Conservation (phyloP, 768 basidiomycete genomes). For the Amanita molliuscula region DNA sequence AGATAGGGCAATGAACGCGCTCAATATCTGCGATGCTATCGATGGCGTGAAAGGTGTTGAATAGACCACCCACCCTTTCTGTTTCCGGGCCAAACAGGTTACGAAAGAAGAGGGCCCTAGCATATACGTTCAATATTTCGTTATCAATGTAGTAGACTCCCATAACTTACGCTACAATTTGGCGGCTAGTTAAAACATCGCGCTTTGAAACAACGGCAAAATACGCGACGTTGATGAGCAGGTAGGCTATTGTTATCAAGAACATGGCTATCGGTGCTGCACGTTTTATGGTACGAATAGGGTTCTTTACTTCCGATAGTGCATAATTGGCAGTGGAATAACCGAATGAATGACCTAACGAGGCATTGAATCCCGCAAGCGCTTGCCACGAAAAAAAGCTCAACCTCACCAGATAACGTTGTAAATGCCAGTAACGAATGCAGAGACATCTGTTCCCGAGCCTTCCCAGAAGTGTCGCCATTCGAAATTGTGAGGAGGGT, state of each 20-base stretch:
- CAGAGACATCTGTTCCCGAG: slow-evolving; percentile 41
- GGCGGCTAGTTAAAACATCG: slow-evolving; percentile 54
- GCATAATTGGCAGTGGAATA: slow-evolving; percentile 72
- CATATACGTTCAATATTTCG: background rate
- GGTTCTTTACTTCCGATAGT: slow-evolving; percentile 59
- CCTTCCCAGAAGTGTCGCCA: slow-evolving; percentile 61
- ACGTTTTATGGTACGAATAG: slow-evolving; percentile 57
- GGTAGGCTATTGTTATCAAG: slow-evolving; percentile 47
- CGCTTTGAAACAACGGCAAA: slow-evolving; percentile 63
- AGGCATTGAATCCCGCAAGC: background rate
- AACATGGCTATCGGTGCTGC: slow-evolving; percentile 61
- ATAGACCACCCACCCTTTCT: slow-evolving; percentile 34
- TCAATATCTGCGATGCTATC: slow-evolving; percentile 33
- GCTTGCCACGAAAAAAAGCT: background rate
- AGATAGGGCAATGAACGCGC: slow-evolving; percentile 52
- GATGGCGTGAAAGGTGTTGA: background rate
- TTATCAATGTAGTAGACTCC: background rate
- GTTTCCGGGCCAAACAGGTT: slow-evolving; percentile 57
- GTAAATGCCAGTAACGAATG: slow-evolving; percentile 55
- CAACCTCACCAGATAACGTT: slow-evolving; percentile 54
- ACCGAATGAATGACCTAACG: slow-evolving; percentile 54
- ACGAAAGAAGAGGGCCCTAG: slow-evolving; percentile 62
- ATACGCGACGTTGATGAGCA: slow-evolving; percentile 63
- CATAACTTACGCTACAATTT: slow-evolving; percentile 53
- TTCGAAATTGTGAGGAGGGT: slow-evolving; percentile 43